Base-by-base conservation (phyloP, 2,329 filamentous ascomycete genomes). In the Colletotrichum siamense region DNA sequence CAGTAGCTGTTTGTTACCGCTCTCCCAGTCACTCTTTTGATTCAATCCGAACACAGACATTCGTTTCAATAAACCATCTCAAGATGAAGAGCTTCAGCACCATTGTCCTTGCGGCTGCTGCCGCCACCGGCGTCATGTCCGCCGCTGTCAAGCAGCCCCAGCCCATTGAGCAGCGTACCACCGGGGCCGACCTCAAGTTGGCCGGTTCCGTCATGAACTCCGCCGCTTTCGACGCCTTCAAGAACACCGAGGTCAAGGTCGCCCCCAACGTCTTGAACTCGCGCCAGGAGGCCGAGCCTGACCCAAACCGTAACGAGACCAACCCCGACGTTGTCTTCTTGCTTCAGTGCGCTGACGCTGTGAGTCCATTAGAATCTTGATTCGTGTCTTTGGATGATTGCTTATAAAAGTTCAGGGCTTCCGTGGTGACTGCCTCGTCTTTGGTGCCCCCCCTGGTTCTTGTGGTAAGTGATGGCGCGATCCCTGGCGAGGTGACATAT, bases 11-110 rank as follows among this genome's bases (percentile, higher is more conserved):
- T 24, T 30, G 32, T 16, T 26, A 12, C 69, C 49, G 16, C 61
- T 34, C 68, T 67, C 10, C 15, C 5, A 52, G 28, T 63, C 63
- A 28, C 69, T 28, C 26, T 73, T 63, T 69, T 64, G 4, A 34
- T 3, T 30, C 49, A 36, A 49, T n/a, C 15, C 9, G 18, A 72
- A 28, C 26, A 16, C 36, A 49, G 9, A 36, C 69, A 59, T 44
- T 73, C 69, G 64, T 62, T 76, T 69, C n/a, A 64, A 26, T n/a
- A 67, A 16, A 59, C 10, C 18, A 22, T 28, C n/a, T 28, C 62
- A 59, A 72, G 5, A 75, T 76, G 73, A 73, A 76, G 73, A 73
- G 57, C 73, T 76, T 76, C 70, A 26, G 32, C 57, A 52, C 32
- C 64, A 36, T 73, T 59, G 26, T 73, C 18, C 55, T 76, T 34